Evolutionary conservation across 768 basidiomycete species (phyloP), one percentile per base, ranked within the genome.

Genomic region (Boletus rubescentipes): DNA sequence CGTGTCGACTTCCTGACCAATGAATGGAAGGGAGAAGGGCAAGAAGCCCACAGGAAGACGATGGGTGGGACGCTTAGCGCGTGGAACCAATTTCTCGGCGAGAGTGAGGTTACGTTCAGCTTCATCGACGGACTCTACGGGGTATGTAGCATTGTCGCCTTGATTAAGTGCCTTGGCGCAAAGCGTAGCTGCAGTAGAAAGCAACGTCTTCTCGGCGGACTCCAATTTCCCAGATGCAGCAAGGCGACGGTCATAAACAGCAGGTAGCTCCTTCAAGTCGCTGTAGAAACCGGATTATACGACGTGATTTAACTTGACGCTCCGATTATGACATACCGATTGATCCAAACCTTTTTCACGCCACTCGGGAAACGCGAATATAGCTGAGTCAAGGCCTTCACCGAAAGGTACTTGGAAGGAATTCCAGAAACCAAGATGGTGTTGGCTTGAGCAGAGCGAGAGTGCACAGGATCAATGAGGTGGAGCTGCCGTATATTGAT

Each of bases 361-460:
- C 95, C 95, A 10, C 95, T 95, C 0, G 97, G 96, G 3, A 98
- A 79, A 52, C 82, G 80, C n/a, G 81, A 79, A 70, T 91, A 96
- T 11, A 96, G 72, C 45, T 81, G 76, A 39, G 68, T 73, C 29
- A 97, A 77, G 4, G 84, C 84, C 8, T 76, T 71, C 60, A 87
- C 86, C 36, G 85, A 85, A 49, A 98, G 81, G 64, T 86, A 93
- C 44, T 82, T 80, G 31, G 77, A 73, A 7, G 94, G 93, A 6
- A 98, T 87, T 39, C 94, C 94, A 5, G 93, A 94, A 55, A 98
- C 78, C 40, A 98, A 84, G 20, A 98, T 79, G 4, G 96, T 95
- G 60, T 85, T 90, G 8, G 96, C 93, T 70, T 94, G 93, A 0
- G 93, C 83, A 9, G 88, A 83, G 38, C 79, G 79, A 0, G 91